A percentile compares a stretch with the other conserved stretches of the same genome.
These are phyloP conservation scores for Erythrobasidium hasegawianum DNA, from an alignment of 1,284 basidiomycete genomes.

Conservation along the genomic window DNA sequence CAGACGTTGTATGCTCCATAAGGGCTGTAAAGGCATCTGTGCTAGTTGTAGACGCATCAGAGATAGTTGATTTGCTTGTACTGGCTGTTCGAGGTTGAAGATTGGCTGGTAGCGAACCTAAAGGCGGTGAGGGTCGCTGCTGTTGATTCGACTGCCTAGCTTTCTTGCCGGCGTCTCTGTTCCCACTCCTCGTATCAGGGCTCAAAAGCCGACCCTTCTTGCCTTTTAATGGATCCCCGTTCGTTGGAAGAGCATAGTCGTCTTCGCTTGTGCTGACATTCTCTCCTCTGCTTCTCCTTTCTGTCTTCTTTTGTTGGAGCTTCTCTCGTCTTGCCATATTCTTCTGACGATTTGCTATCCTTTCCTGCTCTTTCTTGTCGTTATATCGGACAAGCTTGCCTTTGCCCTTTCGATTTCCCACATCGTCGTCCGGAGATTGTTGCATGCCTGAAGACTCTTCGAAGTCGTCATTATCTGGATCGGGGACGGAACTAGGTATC, in stretches of 20 bases:
- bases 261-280: not conserved
- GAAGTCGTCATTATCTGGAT: not conserved
- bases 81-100: no score
- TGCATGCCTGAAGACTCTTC: not conserved
- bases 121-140: no score
- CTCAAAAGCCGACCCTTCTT: not conserved
- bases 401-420: not conserved
- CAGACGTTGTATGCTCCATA: no score
- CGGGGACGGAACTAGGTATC: not conserved
- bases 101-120: no score
- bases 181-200: no score
- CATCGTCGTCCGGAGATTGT: not conserved
- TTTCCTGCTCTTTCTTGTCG: not conserved
- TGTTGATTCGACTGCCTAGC: no score
- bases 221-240: not conserved
- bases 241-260: not conserved
- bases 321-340: slow-evolving; percentile 2
- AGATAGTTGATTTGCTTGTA: no score
- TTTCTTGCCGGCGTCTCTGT: no score
- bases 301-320: not conserved
- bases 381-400: not conserved
- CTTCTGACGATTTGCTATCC: not conserved
- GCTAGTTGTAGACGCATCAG: no score
- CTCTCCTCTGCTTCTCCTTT: not conserved
- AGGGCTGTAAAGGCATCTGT: no score